A percentile compares a stretch with the other conserved stretches of the same genome.
phyloP scores from a whole-genome alignment of 345 rosid genomes.

The Ceriops decandra region DNA sequence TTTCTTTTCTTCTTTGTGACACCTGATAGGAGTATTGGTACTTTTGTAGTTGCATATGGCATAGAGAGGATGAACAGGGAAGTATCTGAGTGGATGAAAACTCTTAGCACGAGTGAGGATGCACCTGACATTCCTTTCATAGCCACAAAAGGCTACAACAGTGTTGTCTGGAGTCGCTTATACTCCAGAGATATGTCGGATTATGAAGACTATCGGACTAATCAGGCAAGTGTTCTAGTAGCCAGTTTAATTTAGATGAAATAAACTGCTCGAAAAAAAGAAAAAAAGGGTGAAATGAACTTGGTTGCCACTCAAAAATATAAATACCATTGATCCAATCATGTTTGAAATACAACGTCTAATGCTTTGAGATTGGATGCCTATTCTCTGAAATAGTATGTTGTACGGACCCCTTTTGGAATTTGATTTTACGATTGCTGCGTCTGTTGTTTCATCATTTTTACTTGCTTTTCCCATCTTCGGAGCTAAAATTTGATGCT shows the following conservation, averaged over 20 bases:
- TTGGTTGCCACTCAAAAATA: too few relatives aligned
- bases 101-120: constrained; percentile 39
- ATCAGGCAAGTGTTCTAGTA: constrained; percentile 48
- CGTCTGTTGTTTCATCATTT: not conserved
- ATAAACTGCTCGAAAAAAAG: too few relatives aligned
- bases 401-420: not conserved
- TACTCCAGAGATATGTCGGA: constrained; percentile 71
- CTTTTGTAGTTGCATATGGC: constrained; percentile 68
- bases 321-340: too few relatives aligned
- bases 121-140: constrained; percentile 59
- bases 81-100: constrained; percentile 88
- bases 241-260: too few relatives aligned
- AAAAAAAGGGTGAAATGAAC: too few relatives aligned
- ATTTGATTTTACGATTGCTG: not conserved
- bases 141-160: constrained; percentile 74
- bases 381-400: too few relatives aligned
- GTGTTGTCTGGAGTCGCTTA: constrained; percentile 89
- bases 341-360: too few relatives aligned
- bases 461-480: not conserved
- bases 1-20: constrained; percentile 12
- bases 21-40: constrained; percentile 34
- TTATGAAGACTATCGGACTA: constrained; percentile 50
- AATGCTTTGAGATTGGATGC: too few relatives aligned
- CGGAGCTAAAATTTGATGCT: constrained; percentile 17
- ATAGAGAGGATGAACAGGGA: constrained; percentile 79